Evolutionary conservation across 306 rosid genomes (phyloP).

Genomic region (Calophaca sinica): DNA sequence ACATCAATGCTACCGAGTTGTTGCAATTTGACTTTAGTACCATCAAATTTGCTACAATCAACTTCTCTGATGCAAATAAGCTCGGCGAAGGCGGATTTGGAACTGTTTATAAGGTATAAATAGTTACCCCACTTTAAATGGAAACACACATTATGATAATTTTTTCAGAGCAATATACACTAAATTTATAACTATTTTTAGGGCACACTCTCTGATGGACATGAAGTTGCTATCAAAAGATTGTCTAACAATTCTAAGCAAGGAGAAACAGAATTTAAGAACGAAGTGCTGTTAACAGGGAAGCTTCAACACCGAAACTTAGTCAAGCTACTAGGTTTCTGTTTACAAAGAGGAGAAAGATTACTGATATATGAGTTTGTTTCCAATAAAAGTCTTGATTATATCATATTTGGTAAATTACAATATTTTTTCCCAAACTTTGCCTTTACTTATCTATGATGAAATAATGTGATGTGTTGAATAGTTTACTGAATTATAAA

Average conservation of each 20-base stretch:
- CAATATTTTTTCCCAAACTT: neutral
- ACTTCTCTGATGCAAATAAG: no score
- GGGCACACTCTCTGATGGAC: slow-evolving; percentile 50
- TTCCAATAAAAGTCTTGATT: neutral
- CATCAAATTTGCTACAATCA: no score
- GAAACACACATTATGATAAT: no score
- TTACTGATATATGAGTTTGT: slow-evolving; percentile 54
- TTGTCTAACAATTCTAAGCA: slow-evolving; percentile 51
- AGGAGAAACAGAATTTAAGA: slow-evolving; percentile 62
- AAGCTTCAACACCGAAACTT: slow-evolving; percentile 22
- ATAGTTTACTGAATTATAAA: no score
- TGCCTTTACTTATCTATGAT: neutral
- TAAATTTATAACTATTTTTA: slow-evolving; percentile 33
- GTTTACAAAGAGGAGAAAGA: slow-evolving; percentile 52
- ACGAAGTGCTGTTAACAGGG: slow-evolving; percentile 54
- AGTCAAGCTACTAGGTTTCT: slow-evolving; percentile 50
- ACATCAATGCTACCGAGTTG: no score
- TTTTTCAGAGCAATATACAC: neutral
- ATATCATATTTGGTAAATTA: slow-evolving; percentile 52
- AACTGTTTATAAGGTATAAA: no score
- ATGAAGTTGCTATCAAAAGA: slow-evolving; percentile 56
- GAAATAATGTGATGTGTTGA: no score
- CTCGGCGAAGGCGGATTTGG: no score
- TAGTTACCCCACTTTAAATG: no score
- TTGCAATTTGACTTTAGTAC: no score